Conservation (phyloP, 116 monocot genomes). For the Iris pallida region DNA sequence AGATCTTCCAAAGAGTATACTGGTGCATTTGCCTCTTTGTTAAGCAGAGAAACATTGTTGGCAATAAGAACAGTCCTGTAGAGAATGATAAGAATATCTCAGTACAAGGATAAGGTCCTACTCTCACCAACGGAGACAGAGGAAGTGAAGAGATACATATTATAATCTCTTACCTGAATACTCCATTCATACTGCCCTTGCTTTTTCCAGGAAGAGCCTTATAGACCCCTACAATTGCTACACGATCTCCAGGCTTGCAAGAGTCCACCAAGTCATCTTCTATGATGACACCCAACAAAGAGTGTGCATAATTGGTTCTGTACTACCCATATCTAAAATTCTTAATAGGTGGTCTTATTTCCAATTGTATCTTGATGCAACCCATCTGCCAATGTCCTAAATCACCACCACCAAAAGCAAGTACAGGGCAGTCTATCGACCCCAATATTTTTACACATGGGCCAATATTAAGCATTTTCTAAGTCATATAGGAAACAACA, state of each 20-base stretch:
- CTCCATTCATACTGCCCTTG: slow-evolving; percentile 89
- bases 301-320: no score
- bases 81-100: background rate
- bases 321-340: no score
- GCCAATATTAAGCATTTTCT: background rate
- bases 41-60: slow-evolving; percentile 84
- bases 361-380: no score
- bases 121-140: no score
- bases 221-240: slow-evolving; percentile 79
- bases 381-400: no score
- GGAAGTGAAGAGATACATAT: background rate
- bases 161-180: slow-evolving; percentile 60
- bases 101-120: no score
- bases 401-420: no score
- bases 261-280: slow-evolving; percentile 97
- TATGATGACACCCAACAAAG: slow-evolving; percentile 69
- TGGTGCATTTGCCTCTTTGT: slow-evolving; percentile 96
- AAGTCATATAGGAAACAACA: background rate
- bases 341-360: no score
- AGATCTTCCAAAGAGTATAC: slow-evolving; percentile 61
- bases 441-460: background rate
- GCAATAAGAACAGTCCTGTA: slow-evolving; percentile 88
- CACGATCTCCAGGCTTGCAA: slow-evolving; percentile 95
- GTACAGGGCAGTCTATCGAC: background rate
- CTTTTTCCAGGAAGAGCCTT: slow-evolving; percentile 92